Evolutionary conservation across 805 yeast species (phyloP), one percentile per base, ranked within the genome.

Genomic region (Yamadazyma tumulicola): DNA sequence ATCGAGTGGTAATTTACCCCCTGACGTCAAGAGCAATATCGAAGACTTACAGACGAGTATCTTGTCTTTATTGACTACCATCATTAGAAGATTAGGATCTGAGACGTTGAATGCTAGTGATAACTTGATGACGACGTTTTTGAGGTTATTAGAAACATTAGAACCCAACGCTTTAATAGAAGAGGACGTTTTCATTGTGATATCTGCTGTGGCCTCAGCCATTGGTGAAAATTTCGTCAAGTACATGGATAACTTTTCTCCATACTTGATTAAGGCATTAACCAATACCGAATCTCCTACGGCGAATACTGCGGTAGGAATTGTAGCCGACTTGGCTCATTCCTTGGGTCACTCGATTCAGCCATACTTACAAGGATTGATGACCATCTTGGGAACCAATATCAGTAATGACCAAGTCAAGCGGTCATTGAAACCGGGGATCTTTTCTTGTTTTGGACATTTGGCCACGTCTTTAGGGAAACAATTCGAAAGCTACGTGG

Each of bases 361-460:
- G 39, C 86, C 83, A 35, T 91, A 85, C 57, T 78, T 85, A 43
- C 79, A 79, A 40, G 83, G 81, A 3, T 74, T 91, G 53, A 88
- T 93, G 95, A 75, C 76, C 33, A 82, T 83, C 31, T 72, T 93
- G 54, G 91, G 95, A 35, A 71, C 74, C 31, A 77, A 79, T 52
- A 70, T 93, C 43, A 77, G 82, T 39, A 75, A 75, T 49, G 70
- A 74, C 26, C 75, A 74, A 37, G 79, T 86, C 13, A 81, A 81
- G 54, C 76, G 85, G 40, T 96, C 87, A 43, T 71, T 91, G 46
- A 81, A 85, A 57, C 96, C 97, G 12, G 73, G 86, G 15, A 86
- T 91, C 19, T 66, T 93, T 46, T 85, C 97, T 9, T 87, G 95
- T 51, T 86, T 93, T 58, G 98, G 98, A 45, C 98, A 93, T 59